These are phyloP conservation scores for Rhodotorula mucilaginosa DNA, from an alignment of 1,284 basidiomycete genomes.

Conservation along the genomic window DNA sequence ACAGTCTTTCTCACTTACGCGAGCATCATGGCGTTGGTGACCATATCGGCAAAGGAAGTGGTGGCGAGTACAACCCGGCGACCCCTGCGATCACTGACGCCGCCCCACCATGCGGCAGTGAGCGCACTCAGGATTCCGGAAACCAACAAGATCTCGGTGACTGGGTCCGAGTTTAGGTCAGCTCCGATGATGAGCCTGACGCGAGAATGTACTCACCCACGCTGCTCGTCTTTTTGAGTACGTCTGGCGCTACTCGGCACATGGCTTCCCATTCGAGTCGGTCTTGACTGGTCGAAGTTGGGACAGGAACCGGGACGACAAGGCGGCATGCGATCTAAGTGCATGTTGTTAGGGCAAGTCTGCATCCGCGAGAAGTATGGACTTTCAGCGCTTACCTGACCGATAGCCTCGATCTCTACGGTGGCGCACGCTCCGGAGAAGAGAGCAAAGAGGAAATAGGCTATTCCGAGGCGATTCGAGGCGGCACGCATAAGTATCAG, in stretches of 20 bases:
- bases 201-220: slow-evolving; percentile 2
- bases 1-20: slow-evolving; percentile 2
- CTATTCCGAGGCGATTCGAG: background rate
- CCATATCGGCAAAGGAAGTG: slow-evolving; percentile 7
- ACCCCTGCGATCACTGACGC: slow-evolving; percentile 16
- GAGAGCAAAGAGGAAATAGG: slow-evolving; percentile 16
- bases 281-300: background rate
- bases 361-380: no score
- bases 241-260: slow-evolving; percentile 14
- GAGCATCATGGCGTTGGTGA: slow-evolving; percentile 9
- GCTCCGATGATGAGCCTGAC: background rate
- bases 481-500: no score
- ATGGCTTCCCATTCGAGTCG: slow-evolving; percentile 8
- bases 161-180: background rate
- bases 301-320: background rate
- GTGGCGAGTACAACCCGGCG: slow-evolving; percentile 19
- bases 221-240: slow-evolving; percentile 12
- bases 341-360: no score
- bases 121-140: slow-evolving; percentile 15
- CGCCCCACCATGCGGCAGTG: slow-evolving; percentile 26
- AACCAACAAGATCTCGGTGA: slow-evolving; percentile 18
- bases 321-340: slow-evolving; percentile 19
- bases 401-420: slow-evolving; percentile 16
- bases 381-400: background rate
- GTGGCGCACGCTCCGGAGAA: slow-evolving; percentile 4